A percentile compares a stretch with the other conserved stretches of the same genome.
Evolutionary conservation across 257 asterid genomes (phyloP).

Genomic region (Solanum chaucha): DNA sequence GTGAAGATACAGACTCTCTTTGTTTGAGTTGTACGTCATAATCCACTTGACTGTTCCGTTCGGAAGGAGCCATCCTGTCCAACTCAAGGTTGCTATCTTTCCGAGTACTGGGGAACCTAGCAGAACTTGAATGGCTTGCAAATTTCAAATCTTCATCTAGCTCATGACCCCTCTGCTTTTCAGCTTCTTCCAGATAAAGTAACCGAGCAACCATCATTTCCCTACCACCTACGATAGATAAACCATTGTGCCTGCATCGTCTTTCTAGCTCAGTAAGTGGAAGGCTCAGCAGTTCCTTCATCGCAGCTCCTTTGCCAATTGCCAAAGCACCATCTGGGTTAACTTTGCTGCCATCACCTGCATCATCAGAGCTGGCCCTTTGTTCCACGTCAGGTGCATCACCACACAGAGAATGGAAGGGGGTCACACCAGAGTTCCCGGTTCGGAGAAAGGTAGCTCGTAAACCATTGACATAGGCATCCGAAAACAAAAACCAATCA

Average conservation of each 20-base stretch:
- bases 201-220: constrained; percentile 92
- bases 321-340: constrained; percentile 86
- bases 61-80: constrained; percentile 30
- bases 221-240: constrained; percentile 84
- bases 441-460: constrained; percentile 89
- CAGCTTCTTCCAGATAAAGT: constrained; percentile 89
- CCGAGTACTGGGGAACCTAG: constrained; percentile 34
- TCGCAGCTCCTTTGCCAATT: constrained; percentile 91
- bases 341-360: constrained; percentile 32
- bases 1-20: constrained; percentile 23
- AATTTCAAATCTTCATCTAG: constrained; percentile 60
- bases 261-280: constrained; percentile 80
- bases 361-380: constrained; percentile 41
- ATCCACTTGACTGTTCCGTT: constrained; percentile 38
- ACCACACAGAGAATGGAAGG: constrained; percentile 85
- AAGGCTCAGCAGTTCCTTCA: constrained; percentile 61
- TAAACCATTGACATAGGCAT: constrained; percentile 84
- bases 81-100: constrained; percentile 38
- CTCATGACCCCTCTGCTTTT: constrained; percentile 70
- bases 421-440: constrained; percentile 65
- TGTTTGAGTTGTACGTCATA: constrained; percentile 32
- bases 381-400: constrained; percentile 79
- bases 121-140: constrained; percentile 47
- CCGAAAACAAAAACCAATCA: constrained; percentile 91
- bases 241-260: constrained; percentile 83